Evolutionary conservation across 225 moss, liverwort and hornwort species (phyloP), one percentile per base, ranked within the genome.

Genomic region (Sphagnum contortum): DNA sequence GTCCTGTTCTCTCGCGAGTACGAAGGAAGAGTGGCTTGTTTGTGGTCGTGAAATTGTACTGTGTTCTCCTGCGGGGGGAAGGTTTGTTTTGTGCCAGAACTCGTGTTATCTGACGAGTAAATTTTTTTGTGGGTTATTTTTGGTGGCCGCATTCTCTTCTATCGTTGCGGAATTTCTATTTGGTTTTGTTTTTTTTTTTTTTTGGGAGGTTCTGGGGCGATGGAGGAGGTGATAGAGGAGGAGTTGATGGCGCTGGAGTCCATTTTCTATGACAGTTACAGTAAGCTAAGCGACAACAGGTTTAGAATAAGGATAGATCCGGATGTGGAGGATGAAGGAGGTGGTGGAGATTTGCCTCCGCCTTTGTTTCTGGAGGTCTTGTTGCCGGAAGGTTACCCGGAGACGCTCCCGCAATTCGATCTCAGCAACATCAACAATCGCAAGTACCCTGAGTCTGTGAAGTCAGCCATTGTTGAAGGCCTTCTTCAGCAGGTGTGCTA

Each of bases 181-280:
- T n/a, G n/a, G n/a, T n/a, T n/a, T n/a, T n/a, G n/a, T n/a, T n/a
- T 29, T 29, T 29, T 29, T 29, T 29, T 29, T 29, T 29, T 29
- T 29, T 0, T 29, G 29, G 29, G 29, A 29, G 29, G 29, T 29
- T 29, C 1, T 29, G 0, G 29, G 29, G 29, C 29, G 52, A 96
- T 96, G 96, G 92, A 87, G 70, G 95, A 92, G 61, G 81, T 85
- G 72, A 90, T 96, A 70, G 92, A 88, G 66, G 96, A 96, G 81
- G 96, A 96, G 76, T 67, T 92, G 73, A 79, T 85, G n/a, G 96
- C 96, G 44, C 71, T 96, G 13, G 96, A 96, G 72, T 90, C 96
- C 4, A 96, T 96, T 55, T 96, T 81, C 73, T 92, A 96, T 61
- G 96, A 96, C 56, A 90, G 88, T 56, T 96, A 84, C 68, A 92